phyloP scores from a whole-genome alignment of 176 grass and related monocot genomes.

The Oryza glumipatula region DNA sequence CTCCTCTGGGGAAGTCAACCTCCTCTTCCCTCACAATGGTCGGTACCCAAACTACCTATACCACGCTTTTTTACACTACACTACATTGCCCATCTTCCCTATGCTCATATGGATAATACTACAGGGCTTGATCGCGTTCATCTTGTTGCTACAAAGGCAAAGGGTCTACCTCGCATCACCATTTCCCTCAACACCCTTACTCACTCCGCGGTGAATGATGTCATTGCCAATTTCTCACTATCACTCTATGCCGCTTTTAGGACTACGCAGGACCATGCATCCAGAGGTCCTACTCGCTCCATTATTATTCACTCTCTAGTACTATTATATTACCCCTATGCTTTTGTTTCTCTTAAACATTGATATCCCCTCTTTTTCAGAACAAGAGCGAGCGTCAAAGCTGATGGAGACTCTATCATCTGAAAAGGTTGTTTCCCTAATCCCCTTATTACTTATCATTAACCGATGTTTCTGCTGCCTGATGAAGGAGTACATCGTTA shows the following conservation, averaged over 20 bases:
- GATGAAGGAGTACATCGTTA: background rate
- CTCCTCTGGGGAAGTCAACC: conserved; percentile 62
- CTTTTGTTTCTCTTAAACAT: background rate
- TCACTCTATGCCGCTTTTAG: conserved; percentile 63
- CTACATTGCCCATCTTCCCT: too few relatives aligned
- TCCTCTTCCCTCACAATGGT: conserved; percentile 36
- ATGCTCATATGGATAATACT: background rate
- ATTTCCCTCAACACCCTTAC: conserved; percentile 57
- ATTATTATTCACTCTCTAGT: background rate
- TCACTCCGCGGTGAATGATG: conserved; percentile 51
- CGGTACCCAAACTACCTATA: too few relatives aligned
- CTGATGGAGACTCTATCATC: conserved; percentile 67
- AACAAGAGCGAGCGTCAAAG: conserved; percentile 56
- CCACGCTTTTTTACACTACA: too few relatives aligned
- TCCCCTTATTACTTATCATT: background rate
- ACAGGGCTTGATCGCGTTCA: conserved; percentile 42
- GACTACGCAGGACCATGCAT: conserved; percentile 40
- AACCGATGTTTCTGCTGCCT: background rate
- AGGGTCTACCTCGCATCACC: conserved; percentile 83
- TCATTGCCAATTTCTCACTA: conserved; percentile 56
- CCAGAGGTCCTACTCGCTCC: conserved; percentile 57
- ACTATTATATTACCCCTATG: too few relatives aligned
- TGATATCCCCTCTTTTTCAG: conserved; percentile 49
- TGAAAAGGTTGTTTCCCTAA: conserved; percentile 62
- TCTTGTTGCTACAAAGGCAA: conserved; percentile 78